Base-by-base conservation (phyloP, 2,329 filamentous ascomycete species). In the Simplicillium aogashimaense region DNA sequence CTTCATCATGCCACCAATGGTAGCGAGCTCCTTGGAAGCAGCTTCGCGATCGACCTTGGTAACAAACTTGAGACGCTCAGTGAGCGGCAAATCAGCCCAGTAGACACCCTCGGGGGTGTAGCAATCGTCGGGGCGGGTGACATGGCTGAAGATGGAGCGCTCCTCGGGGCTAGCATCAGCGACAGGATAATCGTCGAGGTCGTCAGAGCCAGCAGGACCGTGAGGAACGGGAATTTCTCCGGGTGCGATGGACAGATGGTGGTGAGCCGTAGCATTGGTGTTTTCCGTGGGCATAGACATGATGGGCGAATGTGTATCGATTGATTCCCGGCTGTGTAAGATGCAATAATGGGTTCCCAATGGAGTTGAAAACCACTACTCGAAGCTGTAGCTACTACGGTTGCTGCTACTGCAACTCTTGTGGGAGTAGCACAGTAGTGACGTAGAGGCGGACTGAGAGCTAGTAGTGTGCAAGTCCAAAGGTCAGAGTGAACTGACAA, bases 121-220 rank as follows among this genome's bases (percentile, higher is more conserved):
- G 47, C 80, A 83, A 65, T 97, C 90, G 55, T 94, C 86, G 3
- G 90, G 90, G 41, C 85, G 83, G 42, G 94, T 83, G 43, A 95
- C 69, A 50, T 82, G 77, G 53, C 83, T 74, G 67, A 95, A 94
- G 51, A 78, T 76, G 57, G 69, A 65, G 46, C 64, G 70, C 60
- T 78, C 73, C 38, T 70, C 69, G 37, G 64, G 60, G 42, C 64
- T 66, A 46, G 61, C 64, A 43, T 60, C 53, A 29, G 57, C 58
- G 41, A 53, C 49, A 39, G 59, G 20, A 50, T 63, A 71, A 41
- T 70, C 65, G 38, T 70, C 62, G 44, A 64, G 61, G 51, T 74
- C 70, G 38, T 65, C 57, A 47, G 70, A 71, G 33, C 66, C 71
- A 37, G 47, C 47, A 35, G 61, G 61, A 7, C 61, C 61, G 41